phyloP scores from a whole-genome alignment of 2,329 filamentous ascomycete genomes.

The Pseudocercospora ulei region DNA sequence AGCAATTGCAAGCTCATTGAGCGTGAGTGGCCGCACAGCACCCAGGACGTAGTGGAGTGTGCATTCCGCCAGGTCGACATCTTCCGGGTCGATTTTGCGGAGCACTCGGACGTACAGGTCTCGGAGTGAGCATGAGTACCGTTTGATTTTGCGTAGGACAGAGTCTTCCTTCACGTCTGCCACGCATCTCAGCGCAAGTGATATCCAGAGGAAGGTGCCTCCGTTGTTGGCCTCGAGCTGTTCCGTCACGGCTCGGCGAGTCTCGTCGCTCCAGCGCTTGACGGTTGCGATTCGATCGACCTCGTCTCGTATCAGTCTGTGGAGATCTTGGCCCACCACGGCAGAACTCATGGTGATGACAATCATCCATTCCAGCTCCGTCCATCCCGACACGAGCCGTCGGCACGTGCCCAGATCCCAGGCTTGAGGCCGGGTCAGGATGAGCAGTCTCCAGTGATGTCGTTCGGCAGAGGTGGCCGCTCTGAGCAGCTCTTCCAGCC shows the following conservation, averaged over 20 bases:
- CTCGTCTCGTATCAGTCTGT: slow-evolving; percentile 3
- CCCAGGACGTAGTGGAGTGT: slow-evolving; percentile 8
- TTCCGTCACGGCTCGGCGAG: background rate
- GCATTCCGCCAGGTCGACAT: background rate
- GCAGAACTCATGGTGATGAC: slow-evolving; percentile 4
- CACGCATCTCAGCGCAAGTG: slow-evolving; percentile 6
- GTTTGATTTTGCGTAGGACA: background rate
- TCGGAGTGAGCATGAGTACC: slow-evolving; percentile 1
- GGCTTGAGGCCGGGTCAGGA: slow-evolving; percentile 8
- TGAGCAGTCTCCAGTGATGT: slow-evolving; percentile 7
- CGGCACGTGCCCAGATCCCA: slow-evolving; percentile 9
- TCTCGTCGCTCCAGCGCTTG: slow-evolving; percentile 2
- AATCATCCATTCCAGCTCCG: slow-evolving; percentile 1
- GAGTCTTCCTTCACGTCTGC: slow-evolving; percentile 1
- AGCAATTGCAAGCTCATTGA: slow-evolving; percentile 8
- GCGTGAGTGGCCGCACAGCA: slow-evolving; percentile 5
- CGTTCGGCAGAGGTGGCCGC: background rate
- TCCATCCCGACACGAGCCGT: background rate
- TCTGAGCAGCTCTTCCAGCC: slow-evolving; percentile 5
- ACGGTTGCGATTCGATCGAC: background rate
- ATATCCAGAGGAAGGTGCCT: slow-evolving; percentile 11
- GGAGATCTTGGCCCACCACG: background rate
- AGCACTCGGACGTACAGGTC: slow-evolving; percentile 6
- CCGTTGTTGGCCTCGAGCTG: slow-evolving; percentile 6
- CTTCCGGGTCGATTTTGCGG: background rate